Evolutionary conservation across 1,284 basidiomycete species (phyloP).

Genomic region (Amylostereum areolatum): DNA sequence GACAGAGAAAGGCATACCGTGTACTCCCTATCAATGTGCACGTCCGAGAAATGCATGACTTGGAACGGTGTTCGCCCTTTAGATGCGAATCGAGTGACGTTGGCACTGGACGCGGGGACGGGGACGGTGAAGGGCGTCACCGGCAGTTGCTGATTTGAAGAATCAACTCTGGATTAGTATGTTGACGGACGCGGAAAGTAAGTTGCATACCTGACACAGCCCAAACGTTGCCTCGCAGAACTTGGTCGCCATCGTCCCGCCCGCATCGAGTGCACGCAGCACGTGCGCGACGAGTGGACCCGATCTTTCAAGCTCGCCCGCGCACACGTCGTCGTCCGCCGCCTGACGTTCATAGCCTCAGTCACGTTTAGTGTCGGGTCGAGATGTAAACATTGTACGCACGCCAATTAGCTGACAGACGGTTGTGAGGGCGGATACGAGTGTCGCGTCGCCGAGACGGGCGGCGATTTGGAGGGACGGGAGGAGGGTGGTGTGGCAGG

Average conservation of each 20-base stretch:
- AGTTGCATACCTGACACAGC: conserved; percentile 41
- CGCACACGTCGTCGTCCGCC: conserved; percentile 46
- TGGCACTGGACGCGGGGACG: conserved; percentile 33
- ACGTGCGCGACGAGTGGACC: conserved; percentile 55
- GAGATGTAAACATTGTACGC: conserved; percentile 4
- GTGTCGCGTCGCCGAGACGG: conserved; percentile 33
- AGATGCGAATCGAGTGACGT: conserved; percentile 29
- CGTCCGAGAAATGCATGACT: conserved; percentile 48
- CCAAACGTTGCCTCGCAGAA: conserved; percentile 54
- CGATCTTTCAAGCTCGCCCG: conserved; percentile 41
- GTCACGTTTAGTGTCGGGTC: not conserved
- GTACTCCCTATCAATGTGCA: conserved; percentile 48
- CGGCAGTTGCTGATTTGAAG: conserved; percentile 11
- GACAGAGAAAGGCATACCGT: conserved; percentile 26
- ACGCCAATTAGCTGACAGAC: conserved; percentile 37
- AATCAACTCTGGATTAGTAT: no score
- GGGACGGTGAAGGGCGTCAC: conserved; percentile 37
- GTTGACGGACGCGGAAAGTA: not conserved
- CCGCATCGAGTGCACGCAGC: conserved; percentile 40
- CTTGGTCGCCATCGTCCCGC: conserved; percentile 43
- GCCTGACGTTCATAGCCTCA: conserved; percentile 21
- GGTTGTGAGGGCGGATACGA: conserved; percentile 31
- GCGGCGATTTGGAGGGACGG: conserved; percentile 38
- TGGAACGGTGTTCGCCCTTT: conserved; percentile 38
- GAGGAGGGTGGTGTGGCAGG: conserved; percentile 35